A percentile compares a stretch with the other conserved stretches of the same genome.
Evolutionary conservation across 1,284 basidiomycete species (phyloP).

Genomic region (Peniophora sp.): DNA sequence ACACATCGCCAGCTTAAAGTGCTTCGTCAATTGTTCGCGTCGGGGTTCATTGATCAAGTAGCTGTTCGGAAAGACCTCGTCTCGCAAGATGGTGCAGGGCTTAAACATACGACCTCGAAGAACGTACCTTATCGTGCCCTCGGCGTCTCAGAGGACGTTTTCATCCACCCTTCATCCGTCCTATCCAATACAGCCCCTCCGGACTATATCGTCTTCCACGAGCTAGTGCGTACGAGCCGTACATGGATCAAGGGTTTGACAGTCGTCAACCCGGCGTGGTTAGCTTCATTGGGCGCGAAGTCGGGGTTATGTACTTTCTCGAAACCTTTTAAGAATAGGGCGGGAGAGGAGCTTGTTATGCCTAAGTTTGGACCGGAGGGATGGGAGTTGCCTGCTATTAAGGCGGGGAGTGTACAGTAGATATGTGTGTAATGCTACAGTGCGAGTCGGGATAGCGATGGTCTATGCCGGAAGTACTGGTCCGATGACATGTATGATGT

Average conservation of each 20-base stretch:
- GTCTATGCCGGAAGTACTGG: too few relatives aligned
- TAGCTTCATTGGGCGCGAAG: conserved; percentile 67
- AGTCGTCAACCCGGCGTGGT: conserved; percentile 84
- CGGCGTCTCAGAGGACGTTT: conserved; percentile 83
- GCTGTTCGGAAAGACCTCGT: conserved; percentile 87
- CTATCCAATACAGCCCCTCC: conserved; percentile 71
- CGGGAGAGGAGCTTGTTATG: conserved; percentile 59
- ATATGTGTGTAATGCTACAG: conserved; percentile 1
- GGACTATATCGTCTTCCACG: conserved; percentile 83
- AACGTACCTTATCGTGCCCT: conserved; percentile 83
- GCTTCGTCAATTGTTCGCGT: conserved; percentile 81
- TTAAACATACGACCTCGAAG: conserved; percentile 68
- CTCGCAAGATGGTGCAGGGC: conserved; percentile 50
- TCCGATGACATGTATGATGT: neutral
- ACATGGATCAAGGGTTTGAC: conserved; percentile 85
- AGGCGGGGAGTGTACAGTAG: conserved; percentile 25
- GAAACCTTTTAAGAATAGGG: conserved; percentile 71
- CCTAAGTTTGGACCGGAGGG: conserved; percentile 79
- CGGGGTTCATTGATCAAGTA: conserved; percentile 94
- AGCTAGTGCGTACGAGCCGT: conserved; percentile 68
- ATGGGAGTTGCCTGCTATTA: conserved; percentile 80
- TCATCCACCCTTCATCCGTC: conserved; percentile 86
- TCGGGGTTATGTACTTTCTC: conserved; percentile 81
- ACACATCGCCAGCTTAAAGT: conserved; percentile 66
- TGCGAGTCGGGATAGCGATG: too few relatives aligned